These are phyloP conservation scores for Euclidium syriacum DNA, from an alignment of 345 rosid genomes.

Conservation along the genomic window DNA sequence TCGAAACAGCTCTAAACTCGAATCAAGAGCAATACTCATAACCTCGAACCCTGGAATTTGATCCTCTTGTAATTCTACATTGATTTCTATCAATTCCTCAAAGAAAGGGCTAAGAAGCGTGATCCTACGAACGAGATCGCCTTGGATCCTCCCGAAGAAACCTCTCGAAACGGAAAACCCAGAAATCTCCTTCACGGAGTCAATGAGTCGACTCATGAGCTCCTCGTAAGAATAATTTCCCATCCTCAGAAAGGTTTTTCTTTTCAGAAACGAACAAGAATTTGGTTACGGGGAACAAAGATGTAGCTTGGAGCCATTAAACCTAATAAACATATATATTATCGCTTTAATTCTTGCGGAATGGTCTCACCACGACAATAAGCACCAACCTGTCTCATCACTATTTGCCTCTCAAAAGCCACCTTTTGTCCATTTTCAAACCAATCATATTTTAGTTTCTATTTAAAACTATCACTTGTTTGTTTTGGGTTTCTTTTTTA, in stretches of 20 bases:
- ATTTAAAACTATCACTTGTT: too few species aligned
- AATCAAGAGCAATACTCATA: constrained; percentile 52
- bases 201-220: constrained; percentile 46
- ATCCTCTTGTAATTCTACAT: constrained; percentile 37
- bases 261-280: background rate
- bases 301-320: background rate
- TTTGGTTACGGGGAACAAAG: background rate
- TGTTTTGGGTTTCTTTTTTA: too few species aligned
- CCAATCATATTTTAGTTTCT: background rate
- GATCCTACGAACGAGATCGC: constrained; percentile 79
- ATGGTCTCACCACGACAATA: background rate
- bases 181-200: constrained; percentile 59
- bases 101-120: constrained; percentile 93
- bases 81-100: constrained; percentile 66
- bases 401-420: background rate
- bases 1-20: constrained; percentile 55
- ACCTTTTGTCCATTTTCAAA: constrained; percentile 13
- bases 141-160: constrained; percentile 59
- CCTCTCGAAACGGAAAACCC: constrained; percentile 56
- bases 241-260: constrained; percentile 25
- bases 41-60: constrained; percentile 46
- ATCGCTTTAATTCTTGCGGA: background rate
- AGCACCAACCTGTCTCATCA: background rate
- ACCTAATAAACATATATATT: background rate
- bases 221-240: constrained; percentile 34